Evolutionary conservation across 2,329 filamentous ascomycete species (phyloP).

Genomic region (Aaosphaeria arxii): DNA sequence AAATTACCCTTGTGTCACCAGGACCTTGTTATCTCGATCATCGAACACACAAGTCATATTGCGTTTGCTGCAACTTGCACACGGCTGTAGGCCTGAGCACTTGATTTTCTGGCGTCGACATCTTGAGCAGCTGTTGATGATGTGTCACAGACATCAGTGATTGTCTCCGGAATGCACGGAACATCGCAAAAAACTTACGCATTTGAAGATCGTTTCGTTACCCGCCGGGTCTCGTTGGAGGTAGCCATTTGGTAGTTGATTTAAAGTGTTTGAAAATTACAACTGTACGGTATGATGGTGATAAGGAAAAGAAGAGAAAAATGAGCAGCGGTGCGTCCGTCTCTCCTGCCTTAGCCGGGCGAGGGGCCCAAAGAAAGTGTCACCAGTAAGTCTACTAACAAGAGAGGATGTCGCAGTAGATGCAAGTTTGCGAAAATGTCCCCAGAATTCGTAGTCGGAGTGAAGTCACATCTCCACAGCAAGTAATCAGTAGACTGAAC

Average conservation of each 20-base stretch:
- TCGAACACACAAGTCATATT: slow-evolving; percentile 25
- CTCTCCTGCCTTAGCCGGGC: no score
- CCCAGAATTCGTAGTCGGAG: no score
- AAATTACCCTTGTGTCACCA: slow-evolving; percentile 24
- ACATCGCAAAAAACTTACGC: slow-evolving; percentile 7
- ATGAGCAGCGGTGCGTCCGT: no score
- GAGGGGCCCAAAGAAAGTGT: no score
- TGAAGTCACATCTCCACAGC: no score
- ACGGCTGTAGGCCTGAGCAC: slow-evolving; percentile 29
- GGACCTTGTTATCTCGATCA: slow-evolving; percentile 30
- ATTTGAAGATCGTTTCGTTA: slow-evolving; percentile 24
- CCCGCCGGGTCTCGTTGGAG: slow-evolving; percentile 17
- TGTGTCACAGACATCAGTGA: not conserved
- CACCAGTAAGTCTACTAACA: no score
- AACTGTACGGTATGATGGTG: no score
- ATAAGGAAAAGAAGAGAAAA: no score
- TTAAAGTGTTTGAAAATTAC: no score
- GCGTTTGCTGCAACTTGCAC: slow-evolving; percentile 24
- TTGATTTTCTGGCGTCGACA: slow-evolving; percentile 31
- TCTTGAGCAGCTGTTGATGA: slow-evolving; percentile 17
- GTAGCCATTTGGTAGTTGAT: slow-evolving; percentile 10
- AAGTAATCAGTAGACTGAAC: no score
- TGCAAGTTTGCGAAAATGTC: no score
- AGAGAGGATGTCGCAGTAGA: no score
- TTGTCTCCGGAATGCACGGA: not conserved